Evolutionary conservation across 2,329 filamentous ascomycete species (phyloP).

Genomic region (Aspergillus tamarii): DNA sequence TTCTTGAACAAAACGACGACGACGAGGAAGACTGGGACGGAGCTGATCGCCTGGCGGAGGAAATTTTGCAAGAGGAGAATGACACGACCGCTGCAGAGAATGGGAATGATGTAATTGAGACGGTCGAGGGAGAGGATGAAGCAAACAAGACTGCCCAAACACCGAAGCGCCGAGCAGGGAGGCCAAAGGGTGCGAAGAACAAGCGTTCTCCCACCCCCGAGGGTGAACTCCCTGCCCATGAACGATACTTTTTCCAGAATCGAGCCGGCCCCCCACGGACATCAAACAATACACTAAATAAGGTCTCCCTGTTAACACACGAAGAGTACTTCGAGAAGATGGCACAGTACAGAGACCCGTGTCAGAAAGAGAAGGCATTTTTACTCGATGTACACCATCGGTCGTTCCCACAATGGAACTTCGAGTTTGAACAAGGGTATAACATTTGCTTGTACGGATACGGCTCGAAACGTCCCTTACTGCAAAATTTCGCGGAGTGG

Average conservation of each 20-base stretch:
- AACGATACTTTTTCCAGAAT: conserved; percentile 93
- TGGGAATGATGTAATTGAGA: conserved; percentile 29
- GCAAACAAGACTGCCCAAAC: conserved; percentile 51
- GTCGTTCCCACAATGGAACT: conserved; percentile 88
- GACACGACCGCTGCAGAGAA: conserved; percentile 30
- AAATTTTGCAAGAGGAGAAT: conserved; percentile 62
- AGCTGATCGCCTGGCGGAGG: conserved; percentile 67
- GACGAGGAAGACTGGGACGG: conserved; percentile 67
- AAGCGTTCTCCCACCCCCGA: conserved; percentile 78
- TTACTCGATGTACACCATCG: conserved; percentile 75
- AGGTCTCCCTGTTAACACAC: conserved; percentile 77
- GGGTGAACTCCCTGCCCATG: conserved; percentile 79
- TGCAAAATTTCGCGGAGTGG: conserved; percentile 75
- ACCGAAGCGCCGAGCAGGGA: conserved; percentile 58
- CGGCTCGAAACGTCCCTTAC: conserved; percentile 79
- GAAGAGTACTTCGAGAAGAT: conserved; percentile 84
- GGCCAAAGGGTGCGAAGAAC: conserved; percentile 60
- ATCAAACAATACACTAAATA: conserved; percentile 80
- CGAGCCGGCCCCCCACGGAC: conserved; percentile 79
- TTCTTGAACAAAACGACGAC: conserved; percentile 73
- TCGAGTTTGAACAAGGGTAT: conserved; percentile 85
- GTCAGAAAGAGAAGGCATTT: conserved; percentile 69
- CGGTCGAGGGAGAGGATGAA: conserved; percentile 39
- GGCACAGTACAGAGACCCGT: conserved; percentile 67
- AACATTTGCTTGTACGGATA: conserved; percentile 90